Conservation (phyloP, 108 stramenopile species). For the Aurantiochytrium sp. region DNA sequence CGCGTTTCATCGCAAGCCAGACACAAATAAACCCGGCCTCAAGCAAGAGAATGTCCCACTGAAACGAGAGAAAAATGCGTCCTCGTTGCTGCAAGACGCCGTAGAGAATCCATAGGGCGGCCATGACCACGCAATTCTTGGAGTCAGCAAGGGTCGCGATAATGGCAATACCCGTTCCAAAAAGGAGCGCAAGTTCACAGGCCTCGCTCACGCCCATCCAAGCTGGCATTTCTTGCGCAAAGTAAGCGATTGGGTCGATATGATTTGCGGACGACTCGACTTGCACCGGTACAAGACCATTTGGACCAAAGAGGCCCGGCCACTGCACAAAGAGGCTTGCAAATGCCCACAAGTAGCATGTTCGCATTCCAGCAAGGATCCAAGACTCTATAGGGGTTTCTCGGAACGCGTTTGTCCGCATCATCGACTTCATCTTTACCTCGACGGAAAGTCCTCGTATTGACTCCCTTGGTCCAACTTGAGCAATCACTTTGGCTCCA, state of each 20-base stretch:
- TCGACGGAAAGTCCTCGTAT: too few relatives aligned
- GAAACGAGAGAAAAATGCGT: slow-evolving; percentile 56
- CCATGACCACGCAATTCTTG: background rate
- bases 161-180: background rate
- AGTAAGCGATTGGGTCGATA: background rate
- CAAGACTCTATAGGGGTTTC: too few relatives aligned
- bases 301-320: background rate
- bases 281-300: background rate
- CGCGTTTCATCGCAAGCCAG: slow-evolving; percentile 44
- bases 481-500: too few relatives aligned
- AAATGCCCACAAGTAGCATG: background rate
- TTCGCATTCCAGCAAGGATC: background rate
- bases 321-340: background rate
- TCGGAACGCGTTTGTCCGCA: too few relatives aligned
- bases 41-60: slow-evolving; percentile 68
- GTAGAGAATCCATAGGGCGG: background rate
- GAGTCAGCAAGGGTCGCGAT: background rate
- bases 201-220: background rate
- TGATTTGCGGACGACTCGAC: background rate
- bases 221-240: background rate
- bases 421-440: too few relatives aligned
- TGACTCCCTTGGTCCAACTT: too few relatives aligned
- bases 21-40: slow-evolving; percentile 52
- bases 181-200: background rate
- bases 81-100: background rate